Conservation (phyloP, 2,329 filamentous ascomycete genomes). For the Arachnopeziza araneosa region DNA sequence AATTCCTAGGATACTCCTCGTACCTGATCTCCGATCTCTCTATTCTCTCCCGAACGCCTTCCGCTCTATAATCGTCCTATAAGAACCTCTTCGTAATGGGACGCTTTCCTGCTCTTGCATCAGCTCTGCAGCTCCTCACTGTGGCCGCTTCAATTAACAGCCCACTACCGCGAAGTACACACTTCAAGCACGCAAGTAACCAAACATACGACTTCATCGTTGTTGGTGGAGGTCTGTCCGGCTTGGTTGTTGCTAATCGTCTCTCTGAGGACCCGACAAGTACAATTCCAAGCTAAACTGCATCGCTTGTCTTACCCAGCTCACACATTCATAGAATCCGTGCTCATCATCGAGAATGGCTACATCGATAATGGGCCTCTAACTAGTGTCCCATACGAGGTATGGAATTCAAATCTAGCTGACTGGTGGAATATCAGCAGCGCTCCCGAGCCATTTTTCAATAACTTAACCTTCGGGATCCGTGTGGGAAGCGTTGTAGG, state of each 20-base stretch:
- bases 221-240: slow-evolving; percentile 38
- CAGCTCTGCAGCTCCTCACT: not conserved
- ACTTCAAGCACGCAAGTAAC: not conserved
- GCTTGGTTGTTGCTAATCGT: slow-evolving; percentile 35
- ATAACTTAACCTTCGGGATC: slow-evolving; percentile 24
- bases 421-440: slow-evolving; percentile 4
- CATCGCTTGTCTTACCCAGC: not conserved
- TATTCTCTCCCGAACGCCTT: not conserved
- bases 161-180: not conserved
- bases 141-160: not conserved
- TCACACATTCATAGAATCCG: slow-evolving; percentile 19
- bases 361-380: slow-evolving; percentile 3
- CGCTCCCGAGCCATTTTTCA: slow-evolving; percentile 33
- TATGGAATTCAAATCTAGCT: not conserved
- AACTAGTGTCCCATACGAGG: slow-evolving; percentile 4
- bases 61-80: not conserved
- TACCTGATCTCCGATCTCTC: not conserved
- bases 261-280: slow-evolving; percentile 31
- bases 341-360: slow-evolving; percentile 37
- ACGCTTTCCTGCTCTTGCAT: not conserved
- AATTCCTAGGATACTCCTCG: not conserved
- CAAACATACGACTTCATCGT: slow-evolving; percentile 33
- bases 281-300: not conserved
- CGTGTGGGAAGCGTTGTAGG: slow-evolving; percentile 1
- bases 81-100: not conserved